These are phyloP conservation scores for Pseudoperonospora humuli DNA, from an alignment of 352 stramenopile species.

Conservation along the genomic window DNA sequence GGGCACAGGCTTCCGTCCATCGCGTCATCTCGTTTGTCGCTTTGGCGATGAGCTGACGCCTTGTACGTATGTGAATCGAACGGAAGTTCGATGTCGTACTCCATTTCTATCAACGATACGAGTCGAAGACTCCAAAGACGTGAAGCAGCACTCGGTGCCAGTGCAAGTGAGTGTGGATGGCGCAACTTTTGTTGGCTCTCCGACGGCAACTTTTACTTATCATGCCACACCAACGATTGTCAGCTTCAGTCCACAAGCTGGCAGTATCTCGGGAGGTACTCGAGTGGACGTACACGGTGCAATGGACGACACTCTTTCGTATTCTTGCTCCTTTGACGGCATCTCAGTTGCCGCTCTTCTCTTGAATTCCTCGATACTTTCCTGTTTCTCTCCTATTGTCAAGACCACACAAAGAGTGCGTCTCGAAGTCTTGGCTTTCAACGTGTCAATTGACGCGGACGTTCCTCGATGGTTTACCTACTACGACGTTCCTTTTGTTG, in stretches of 20 bases:
- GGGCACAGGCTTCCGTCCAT: constrained; percentile 21
- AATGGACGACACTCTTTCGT: constrained; percentile 18
- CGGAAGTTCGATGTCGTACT: constrained; percentile 17
- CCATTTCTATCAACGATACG: constrained; percentile 4
- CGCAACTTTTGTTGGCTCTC: constrained; percentile 10
- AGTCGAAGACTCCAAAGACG: neutral
- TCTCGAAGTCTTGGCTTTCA: constrained; percentile 2
- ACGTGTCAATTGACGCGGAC: neutral
- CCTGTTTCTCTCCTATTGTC: constrained; percentile 12
- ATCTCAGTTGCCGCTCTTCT: constrained; percentile 1
- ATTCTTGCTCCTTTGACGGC: constrained; percentile 22
- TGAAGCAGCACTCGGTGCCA: neutral
- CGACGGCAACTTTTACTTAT: constrained; percentile 16
- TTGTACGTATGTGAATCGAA: constrained; percentile 19
- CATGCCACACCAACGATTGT: constrained; percentile 8
- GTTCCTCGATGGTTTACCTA: constrained; percentile 23
- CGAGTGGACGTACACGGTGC: constrained; percentile 12
- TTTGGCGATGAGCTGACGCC: constrained; percentile 11
- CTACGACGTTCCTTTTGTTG: constrained; percentile 18
- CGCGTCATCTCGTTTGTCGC: constrained; percentile 17
- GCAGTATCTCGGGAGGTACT: constrained; percentile 21
- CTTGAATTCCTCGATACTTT: constrained; percentile 16
- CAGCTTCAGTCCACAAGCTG: constrained; percentile 17
- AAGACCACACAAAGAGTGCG: neutral
- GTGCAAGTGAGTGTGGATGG: constrained; percentile 30